These are phyloP conservation scores for Phytophthora pistaciae DNA, from an alignment of 352 stramenopile species.

Conservation along the genomic window DNA sequence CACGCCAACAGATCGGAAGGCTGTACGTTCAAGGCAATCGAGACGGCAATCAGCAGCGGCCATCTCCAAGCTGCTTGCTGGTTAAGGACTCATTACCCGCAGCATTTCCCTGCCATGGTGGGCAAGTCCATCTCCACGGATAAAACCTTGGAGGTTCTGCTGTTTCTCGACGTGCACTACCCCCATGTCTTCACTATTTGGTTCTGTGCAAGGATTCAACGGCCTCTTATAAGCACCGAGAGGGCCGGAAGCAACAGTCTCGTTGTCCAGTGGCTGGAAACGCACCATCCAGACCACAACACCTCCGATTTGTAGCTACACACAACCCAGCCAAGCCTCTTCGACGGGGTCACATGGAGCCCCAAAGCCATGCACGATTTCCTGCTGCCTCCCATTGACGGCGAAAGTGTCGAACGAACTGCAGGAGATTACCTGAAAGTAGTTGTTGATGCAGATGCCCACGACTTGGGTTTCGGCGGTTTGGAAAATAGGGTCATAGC, in stretches of 20 bases:
- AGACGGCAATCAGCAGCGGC: not conserved
- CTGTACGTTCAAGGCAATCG: not conserved
- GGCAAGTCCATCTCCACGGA: not conserved
- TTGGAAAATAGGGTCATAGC: not conserved
- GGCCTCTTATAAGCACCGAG: not conserved
- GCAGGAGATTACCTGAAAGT: slow-evolving; percentile 20
- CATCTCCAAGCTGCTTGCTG: not conserved
- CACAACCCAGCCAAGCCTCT: slow-evolving; percentile 19
- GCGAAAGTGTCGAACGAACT: not conserved
- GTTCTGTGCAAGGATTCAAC: not conserved
- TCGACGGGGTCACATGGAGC: slow-evolving; percentile 7
- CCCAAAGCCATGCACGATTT: slow-evolving; percentile 10
- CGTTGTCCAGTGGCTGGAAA: not conserved
- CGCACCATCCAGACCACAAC: not conserved
- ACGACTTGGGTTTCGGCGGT: not conserved
- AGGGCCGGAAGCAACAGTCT: not conserved
- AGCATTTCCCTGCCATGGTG: not conserved
- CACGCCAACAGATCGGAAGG: not conserved
- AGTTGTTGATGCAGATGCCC: slow-evolving; percentile 14
- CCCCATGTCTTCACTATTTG: not conserved
- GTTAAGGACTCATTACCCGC: not conserved
- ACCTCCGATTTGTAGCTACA: not conserved
- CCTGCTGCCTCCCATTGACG: slow-evolving; percentile 7
- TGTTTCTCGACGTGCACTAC: not conserved
- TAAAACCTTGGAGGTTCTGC: not conserved